phyloP scores from a whole-genome alignment of 306 rosid species.

The Dryas octopetala region DNA sequence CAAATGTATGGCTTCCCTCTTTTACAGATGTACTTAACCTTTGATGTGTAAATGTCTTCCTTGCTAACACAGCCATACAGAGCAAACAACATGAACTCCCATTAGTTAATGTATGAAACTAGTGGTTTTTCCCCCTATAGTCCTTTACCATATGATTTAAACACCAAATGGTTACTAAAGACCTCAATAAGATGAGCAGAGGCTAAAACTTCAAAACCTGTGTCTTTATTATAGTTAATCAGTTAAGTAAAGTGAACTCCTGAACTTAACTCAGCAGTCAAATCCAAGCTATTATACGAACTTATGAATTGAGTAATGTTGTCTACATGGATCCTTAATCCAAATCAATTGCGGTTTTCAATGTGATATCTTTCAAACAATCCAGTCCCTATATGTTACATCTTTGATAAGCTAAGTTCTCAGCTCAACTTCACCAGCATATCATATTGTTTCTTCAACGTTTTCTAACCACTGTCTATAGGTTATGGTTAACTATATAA shows the following conservation, averaged over 20 bases:
- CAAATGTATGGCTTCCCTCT: constrained; percentile 87
- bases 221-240: not conserved
- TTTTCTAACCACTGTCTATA: constrained; percentile 2
- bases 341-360: not conserved
- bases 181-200: not conserved
- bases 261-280: not conserved
- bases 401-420: not conserved
- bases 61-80: constrained; percentile 55
- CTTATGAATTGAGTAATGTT: not conserved
- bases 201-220: not conserved
- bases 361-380: not conserved
- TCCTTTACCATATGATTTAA: not conserved
- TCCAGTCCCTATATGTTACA: not conserved
- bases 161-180: not conserved
- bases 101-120: not conserved
- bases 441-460: not conserved
- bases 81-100: constrained; percentile 8
- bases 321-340: not conserved
- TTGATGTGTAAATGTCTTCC: constrained; percentile 61
- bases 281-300: not conserved
- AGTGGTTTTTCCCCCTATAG: not conserved
- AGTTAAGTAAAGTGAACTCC: not conserved
- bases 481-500: not conserved
- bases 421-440: not conserved
- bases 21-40: constrained; percentile 66